These are phyloP conservation scores for Amylostereum chailletii DNA, from an alignment of 1,284 basidiomycete species.

Conservation along the genomic window DNA sequence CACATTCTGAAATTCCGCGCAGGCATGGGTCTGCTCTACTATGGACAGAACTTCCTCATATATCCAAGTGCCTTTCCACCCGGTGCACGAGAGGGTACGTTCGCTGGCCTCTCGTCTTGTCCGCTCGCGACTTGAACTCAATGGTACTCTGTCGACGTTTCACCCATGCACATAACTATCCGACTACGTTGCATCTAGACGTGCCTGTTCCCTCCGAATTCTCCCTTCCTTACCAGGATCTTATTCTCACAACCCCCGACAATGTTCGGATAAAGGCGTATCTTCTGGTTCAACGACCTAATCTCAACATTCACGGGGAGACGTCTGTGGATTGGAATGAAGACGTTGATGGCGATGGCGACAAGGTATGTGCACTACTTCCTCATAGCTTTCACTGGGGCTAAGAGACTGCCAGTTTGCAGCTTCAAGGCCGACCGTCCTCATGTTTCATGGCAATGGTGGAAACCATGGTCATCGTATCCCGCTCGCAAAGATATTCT, in stretches of 20 bases:
- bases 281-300: constrained; percentile 41
- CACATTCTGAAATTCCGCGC: constrained; percentile 8
- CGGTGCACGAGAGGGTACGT: constrained; percentile 67
- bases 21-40: constrained; percentile 74
- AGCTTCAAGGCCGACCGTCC: constrained; percentile 67
- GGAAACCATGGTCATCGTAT: constrained; percentile 82
- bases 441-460: constrained; percentile 90
- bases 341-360: constrained; percentile 17
- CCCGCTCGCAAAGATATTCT: constrained; percentile 85
- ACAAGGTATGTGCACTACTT: constrained; percentile 14
- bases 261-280: constrained; percentile 52
- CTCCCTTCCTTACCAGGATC: constrained; percentile 66
- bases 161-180: neutral
- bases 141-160: neutral
- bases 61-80: constrained; percentile 85
- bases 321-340: constrained; percentile 11
- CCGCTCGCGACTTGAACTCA: neutral
- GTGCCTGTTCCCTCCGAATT: constrained; percentile 67
- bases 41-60: constrained; percentile 81
- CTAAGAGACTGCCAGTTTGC: constrained; percentile 38
- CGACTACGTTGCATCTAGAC: constrained; percentile 31
- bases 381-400: neutral
- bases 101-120: constrained; percentile 9
- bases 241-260: constrained; percentile 60
- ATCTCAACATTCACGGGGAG: constrained; percentile 18